Base-by-base conservation (phyloP, 2,329 filamentous ascomycete genomes). In the Ophiostoma himal-ulmi region DNA sequence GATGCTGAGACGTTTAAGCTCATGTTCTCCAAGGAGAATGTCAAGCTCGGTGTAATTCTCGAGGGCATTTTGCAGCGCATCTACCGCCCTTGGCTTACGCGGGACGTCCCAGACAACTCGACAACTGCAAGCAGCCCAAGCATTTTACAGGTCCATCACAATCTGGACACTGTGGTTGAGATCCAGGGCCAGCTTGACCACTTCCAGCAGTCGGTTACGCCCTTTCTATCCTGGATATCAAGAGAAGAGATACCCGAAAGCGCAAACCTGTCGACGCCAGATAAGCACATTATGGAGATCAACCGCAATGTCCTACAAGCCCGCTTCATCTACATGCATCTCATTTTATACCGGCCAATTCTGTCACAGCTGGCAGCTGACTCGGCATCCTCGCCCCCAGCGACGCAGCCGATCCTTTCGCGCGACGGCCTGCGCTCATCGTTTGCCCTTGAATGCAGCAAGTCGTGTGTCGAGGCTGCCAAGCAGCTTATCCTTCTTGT, bases 31-130 rank as follows among this genome's bases (percentile, higher is more conserved):
- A 30, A 39, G 13, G 71, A 72, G 57, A 69, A 66, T 30, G 64
- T 72, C 34, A 60, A 67, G n/a, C 70, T 72, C 13, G 67, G 70
- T 34, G 57, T 71, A 14, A 68, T 72, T 13, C 68, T 72, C 30
- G 71, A 72, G 39, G 68, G 62, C 37, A 71, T 72, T 20, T 66
- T 72, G 14, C 68, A 72, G 39, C 70, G 70, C 37, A 70, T 72
- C 30, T 72, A 72, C 70, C 68, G 69, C 14, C 71, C 71, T 1
- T 71, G 70, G 71, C 48, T 71, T 54, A 72, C 57, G 13, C 68
- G 70, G 7, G 71, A 72, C 3, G 64, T 62, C 22, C 39, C 39
- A 54, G 41, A 41, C 60, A 37, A 30, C 60, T 20, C 60, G 60
- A 8, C 60, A 14, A 37, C 60, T 8, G 5, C 52, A 11, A 30